Conservation (phyloP, 768 basidiomycete species). For the Trametes maxima region DNA sequence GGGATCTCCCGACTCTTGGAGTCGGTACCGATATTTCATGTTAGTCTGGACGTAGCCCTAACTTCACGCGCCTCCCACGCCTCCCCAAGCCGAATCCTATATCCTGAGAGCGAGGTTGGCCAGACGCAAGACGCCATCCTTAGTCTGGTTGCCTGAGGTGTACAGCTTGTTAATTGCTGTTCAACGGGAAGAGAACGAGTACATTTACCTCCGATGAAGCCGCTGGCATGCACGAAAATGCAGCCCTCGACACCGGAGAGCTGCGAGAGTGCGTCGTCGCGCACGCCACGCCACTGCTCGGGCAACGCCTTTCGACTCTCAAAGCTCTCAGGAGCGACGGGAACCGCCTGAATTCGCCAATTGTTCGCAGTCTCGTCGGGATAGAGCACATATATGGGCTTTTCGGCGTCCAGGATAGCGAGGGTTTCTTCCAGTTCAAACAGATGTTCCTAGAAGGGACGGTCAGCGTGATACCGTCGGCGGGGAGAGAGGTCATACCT, state of each 20-base stretch:
- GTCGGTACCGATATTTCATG: not conserved
- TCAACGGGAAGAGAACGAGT: not conserved
- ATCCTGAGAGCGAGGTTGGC: constrained; percentile 64
- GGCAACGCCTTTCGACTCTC: constrained; percentile 91
- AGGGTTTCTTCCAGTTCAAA: constrained; percentile 79
- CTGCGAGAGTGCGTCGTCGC: constrained; percentile 80
- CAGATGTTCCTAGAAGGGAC: constrained; percentile 71
- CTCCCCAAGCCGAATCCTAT: constrained; percentile 14
- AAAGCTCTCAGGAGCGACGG: constrained; percentile 80
- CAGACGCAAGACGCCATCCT: constrained; percentile 82
- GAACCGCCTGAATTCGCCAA: constrained; percentile 95
- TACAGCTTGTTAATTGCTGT: not conserved
- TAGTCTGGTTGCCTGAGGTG: constrained; percentile 78
- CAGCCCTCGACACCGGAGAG: constrained; percentile 77
- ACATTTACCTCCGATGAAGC: constrained; percentile 88
- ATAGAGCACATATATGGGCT: constrained; percentile 86
- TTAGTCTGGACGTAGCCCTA: not conserved
- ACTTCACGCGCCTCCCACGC: not conserved
- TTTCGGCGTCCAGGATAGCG: constrained; percentile 44
- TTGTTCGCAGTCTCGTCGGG: constrained; percentile 74
- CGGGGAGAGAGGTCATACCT: constrained; percentile 50
- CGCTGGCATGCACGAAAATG: constrained; percentile 93
- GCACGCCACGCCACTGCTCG: constrained; percentile 88
- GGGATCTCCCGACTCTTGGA: not conserved
- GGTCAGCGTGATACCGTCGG: not conserved